Conservation (phyloP, 1,284 basidiomycete genomes). For the Sporisorium graminicola region DNA sequence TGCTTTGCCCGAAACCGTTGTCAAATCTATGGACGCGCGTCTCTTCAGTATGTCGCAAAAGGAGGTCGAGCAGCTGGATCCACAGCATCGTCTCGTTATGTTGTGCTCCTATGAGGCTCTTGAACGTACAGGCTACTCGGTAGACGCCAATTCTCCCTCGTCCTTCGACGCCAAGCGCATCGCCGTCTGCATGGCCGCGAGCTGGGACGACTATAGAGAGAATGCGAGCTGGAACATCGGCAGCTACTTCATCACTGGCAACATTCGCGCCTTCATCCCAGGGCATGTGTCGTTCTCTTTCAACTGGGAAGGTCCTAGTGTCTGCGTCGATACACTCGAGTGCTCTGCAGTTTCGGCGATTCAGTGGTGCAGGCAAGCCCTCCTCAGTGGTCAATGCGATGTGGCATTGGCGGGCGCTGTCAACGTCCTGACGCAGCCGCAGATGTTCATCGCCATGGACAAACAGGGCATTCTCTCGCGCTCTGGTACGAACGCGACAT, state of each 20-base stretch:
- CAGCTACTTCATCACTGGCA: slow-evolving; percentile 58
- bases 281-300: slow-evolving; percentile 45
- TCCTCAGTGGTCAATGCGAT: slow-evolving; percentile 51
- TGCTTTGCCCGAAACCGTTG: slow-evolving; percentile 34
- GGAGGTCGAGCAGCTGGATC: slow-evolving; percentile 58
- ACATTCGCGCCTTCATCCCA: slow-evolving; percentile 56
- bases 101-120: slow-evolving; percentile 52
- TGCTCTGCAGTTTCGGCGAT: slow-evolving; percentile 42
- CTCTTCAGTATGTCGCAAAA: slow-evolving; percentile 56
- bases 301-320: slow-evolving; percentile 48
- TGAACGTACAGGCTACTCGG: slow-evolving; percentile 47
- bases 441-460: slow-evolving; percentile 57
- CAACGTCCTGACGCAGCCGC: slow-evolving; percentile 45
- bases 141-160: slow-evolving; percentile 40
- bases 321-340: slow-evolving; percentile 48
- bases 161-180: slow-evolving; percentile 48
- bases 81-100: slow-evolving; percentile 50
- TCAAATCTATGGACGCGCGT: slow-evolving; percentile 48
- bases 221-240: slow-evolving; percentile 51
- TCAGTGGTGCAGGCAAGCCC: slow-evolving; percentile 43
- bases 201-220: slow-evolving; percentile 58
- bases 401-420: slow-evolving; percentile 50
- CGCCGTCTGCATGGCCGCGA: slow-evolving; percentile 43
- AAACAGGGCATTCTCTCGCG: slow-evolving; percentile 43
- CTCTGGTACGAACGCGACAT: slow-evolving; percentile 39